Base-by-base conservation (phyloP, 176 grass and related monocot species). In the Eragrostis nindensis region DNA sequence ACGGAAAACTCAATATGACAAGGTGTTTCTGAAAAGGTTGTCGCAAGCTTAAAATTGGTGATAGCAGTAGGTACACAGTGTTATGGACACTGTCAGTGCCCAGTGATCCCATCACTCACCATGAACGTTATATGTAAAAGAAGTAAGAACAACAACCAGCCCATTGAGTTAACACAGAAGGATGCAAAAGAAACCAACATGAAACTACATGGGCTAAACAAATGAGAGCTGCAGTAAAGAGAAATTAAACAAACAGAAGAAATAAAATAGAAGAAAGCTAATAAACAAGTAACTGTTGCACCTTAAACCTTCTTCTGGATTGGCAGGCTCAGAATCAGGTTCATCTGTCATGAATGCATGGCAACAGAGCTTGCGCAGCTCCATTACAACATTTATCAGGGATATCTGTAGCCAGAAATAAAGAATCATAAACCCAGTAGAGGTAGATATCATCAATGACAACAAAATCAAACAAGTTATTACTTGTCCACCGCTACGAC, bases 381-480 rank as follows among this genome's bases (percentile, higher is more conserved):
- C 97, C 97, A 99, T 99, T 74, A 96, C 97, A 91, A 99, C 97
- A 80, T 99, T 99, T 76, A 94, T 99, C 27, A 99, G 97, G 80
- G 97, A 99, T 74, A 93, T 89, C 97, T 99, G 60, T 39, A 95
- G 38, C 56, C 26, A 83, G 66, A 88, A 16, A 49, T 18, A 62
- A 71, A 76, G 18, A 62, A 81, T 72, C 88, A 42, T 77, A 65
- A 84, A 75, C 24, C 47, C 27, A 29, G 29, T 86, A 66, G 42
- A 77, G 18, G 21, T 24, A 25, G 0, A 48, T 39, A 71, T 48
- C 75, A 69, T 75, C 15, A 49, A 70, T 32, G 41, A 44, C 38
- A 79, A 43, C 26, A 77, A 80, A 88, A 66, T 60, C 59, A 68
- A 85, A 74, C 21, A n/a, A 80, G 74, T 30, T 77, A 50, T 62